Percentiles rank a stretch among this genome's conserved stretches.
phyloP scores from a whole-genome alignment of 805 yeast genomes.

The Saturnispora besseyi region DNA sequence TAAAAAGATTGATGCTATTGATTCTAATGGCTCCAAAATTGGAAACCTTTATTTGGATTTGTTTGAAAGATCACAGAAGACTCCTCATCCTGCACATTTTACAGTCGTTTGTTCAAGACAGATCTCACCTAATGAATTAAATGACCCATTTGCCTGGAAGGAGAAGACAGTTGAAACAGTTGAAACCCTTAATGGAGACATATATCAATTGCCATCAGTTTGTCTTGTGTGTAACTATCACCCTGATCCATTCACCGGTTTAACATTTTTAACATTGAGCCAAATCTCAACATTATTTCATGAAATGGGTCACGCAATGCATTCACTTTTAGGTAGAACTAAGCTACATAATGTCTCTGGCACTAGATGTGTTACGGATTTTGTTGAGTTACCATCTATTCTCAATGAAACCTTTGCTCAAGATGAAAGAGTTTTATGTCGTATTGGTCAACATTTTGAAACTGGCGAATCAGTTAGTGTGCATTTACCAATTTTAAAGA shows the following conservation, averaged over 20 bases:
- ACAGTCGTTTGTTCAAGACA: conserved; percentile 91
- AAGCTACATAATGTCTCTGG: conserved; percentile 87
- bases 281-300: conserved; percentile 94
- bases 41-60: conserved; percentile 87
- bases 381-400: conserved; percentile 95
- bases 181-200: conserved; percentile 32
- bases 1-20: conserved; percentile 66
- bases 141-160: conserved; percentile 30
- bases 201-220: conserved; percentile 80
- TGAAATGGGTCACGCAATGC: conserved; percentile 99
- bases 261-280: conserved; percentile 52
- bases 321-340: conserved; percentile 92
- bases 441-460: conserved; percentile 62
- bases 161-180: conserved; percentile 25
- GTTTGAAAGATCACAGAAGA: conserved; percentile 66
- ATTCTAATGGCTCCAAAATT: conserved; percentile 50
- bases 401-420: conserved; percentile 89
- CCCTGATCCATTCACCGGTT: conserved; percentile 22
- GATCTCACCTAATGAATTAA: conserved; percentile 48
- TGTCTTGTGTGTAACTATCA: conserved; percentile 81
- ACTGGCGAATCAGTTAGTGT: conserved; percentile 56
- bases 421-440: conserved; percentile 63
- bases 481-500: conserved; percentile 32
- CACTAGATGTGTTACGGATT: conserved; percentile 91
- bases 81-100: conserved; percentile 88